phyloP scores from a whole-genome alignment of 352 stramenopile species.

The Phytophthora sojae region DNA sequence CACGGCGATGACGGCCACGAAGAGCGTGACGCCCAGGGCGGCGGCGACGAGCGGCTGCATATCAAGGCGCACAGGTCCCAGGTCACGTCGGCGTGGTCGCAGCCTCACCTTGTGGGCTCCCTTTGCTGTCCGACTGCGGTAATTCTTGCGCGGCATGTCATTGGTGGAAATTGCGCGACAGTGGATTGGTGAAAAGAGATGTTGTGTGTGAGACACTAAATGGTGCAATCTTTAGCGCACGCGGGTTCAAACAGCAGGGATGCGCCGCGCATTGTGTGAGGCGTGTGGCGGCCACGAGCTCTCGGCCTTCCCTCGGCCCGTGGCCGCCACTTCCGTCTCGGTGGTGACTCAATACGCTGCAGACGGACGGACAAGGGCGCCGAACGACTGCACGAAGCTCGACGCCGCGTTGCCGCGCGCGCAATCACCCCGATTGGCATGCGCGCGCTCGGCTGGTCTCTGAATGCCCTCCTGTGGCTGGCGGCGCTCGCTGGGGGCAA shows the following conservation, averaged over 20 bases:
- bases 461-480: constrained; percentile 29
- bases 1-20: constrained; percentile 15
- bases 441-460: constrained; percentile 14
- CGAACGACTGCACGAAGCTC: constrained; percentile 7
- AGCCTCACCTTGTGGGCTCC: neutral
- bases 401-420: neutral
- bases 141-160: neutral
- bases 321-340: neutral
- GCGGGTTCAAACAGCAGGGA: neutral
- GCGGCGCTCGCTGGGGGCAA: neutral
- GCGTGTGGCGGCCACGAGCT: neutral
- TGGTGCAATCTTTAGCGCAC: neutral
- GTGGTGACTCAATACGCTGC: neutral
- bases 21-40: constrained; percentile 5
- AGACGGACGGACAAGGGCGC: constrained; percentile 19
- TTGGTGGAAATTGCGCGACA: neutral
- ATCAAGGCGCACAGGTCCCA: neutral
- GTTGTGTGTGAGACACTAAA: neutral
- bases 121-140: neutral
- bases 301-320: neutral
- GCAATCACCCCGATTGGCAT: neutral
- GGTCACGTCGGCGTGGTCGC: neutral
- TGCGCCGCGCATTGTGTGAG: too few relatives aligned
- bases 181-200: neutral
- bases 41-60: constrained; percentile 18